phyloP scores from a whole-genome alignment of 495 filamentous ascomycete species.

The Symbiotaphrina buchneri region DNA sequence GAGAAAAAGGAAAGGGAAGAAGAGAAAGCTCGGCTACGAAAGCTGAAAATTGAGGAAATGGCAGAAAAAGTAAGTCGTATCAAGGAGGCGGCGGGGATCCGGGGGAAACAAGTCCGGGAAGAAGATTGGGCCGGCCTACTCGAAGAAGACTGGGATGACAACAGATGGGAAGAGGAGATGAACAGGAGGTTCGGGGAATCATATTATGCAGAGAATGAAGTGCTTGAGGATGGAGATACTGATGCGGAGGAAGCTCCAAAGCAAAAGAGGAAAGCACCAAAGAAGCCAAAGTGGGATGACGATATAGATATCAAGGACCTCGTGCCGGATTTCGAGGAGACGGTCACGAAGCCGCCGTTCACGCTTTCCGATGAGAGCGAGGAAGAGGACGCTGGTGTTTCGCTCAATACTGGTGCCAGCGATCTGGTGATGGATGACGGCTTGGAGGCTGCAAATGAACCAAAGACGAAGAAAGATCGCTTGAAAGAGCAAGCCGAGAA shows the following conservation, averaged over 20 bases:
- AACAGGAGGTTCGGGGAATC: conserved; percentile 60
- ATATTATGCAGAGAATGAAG: conserved; percentile 56
- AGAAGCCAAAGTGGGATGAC: conserved; percentile 91
- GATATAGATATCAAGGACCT: conserved; percentile 93
- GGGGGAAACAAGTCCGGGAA: conserved; percentile 40
- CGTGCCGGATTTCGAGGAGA: conserved; percentile 56
- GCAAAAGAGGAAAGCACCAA: conserved; percentile 36
- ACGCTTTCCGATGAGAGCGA: conserved; percentile 23
- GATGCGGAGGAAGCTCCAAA: conserved; percentile 13
- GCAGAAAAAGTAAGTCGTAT: conserved; percentile 65
- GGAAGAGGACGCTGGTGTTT: conserved; percentile 13
- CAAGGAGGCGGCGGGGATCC: conserved; percentile 65
- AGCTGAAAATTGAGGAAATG: conserved; percentile 71
- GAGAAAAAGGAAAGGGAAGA: conserved; percentile 55
- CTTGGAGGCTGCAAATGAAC: conserved; percentile 7
- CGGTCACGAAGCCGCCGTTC: conserved; percentile 22
- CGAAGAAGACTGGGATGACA: conserved; percentile 68
- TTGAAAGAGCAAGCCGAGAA: conserved; percentile 35
- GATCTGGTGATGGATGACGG: conserved; percentile 5
- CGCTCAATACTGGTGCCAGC: no score
- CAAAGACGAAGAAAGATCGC: conserved; percentile 25
- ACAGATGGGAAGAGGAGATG: conserved; percentile 79
- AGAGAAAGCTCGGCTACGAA: conserved; percentile 64
- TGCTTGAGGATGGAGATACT: conserved; percentile 17
- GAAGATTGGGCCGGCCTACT: conserved; percentile 64